Evolutionary conservation across 2,329 filamentous ascomycete genomes (phyloP).

Genomic region (Pestalotiopsis sp.): DNA sequence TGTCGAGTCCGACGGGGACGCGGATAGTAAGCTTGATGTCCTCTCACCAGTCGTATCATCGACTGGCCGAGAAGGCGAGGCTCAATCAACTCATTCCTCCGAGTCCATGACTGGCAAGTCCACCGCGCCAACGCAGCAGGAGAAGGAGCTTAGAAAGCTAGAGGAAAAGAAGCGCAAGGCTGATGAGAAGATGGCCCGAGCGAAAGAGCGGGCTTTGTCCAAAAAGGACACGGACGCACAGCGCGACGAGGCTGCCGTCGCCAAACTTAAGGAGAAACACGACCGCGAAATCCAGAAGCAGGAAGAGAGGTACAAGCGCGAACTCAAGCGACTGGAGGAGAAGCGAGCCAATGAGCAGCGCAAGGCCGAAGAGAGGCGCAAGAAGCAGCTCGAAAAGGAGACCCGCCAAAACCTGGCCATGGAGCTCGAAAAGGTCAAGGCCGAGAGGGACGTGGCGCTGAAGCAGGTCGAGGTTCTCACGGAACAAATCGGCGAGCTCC

Average conservation of each 20-base stretch:
- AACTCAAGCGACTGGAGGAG: conserved; percentile 65
- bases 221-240: conserved; percentile 48
- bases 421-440: conserved; percentile 53
- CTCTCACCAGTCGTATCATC: conserved; percentile 23
- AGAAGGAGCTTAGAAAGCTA: conserved; percentile 67
- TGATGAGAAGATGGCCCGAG: conserved; percentile 39
- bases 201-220: conserved; percentile 26
- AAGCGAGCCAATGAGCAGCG: conserved; percentile 63
- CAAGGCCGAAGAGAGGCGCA: conserved; percentile 55
- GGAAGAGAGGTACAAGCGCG: conserved; percentile 65
- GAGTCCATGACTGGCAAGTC: conserved; percentile 35
- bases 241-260: conserved; percentile 40
- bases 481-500: conserved; percentile 56
- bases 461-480: conserved; percentile 58
- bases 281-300: conserved; percentile 65
- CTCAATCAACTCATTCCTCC: conserved; percentile 38
- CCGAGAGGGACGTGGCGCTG: conserved; percentile 54
- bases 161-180: conserved; percentile 52
- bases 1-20: conserved; percentile 51
- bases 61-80: conserved; percentile 18
- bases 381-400: conserved; percentile 56
- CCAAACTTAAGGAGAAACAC: conserved; percentile 65
- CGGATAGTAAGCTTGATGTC: conserved; percentile 23
- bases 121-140: conserved; percentile 41
- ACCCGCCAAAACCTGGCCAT: conserved; percentile 49